A percentile compares a stretch with the other conserved stretches of the same genome.
These are phyloP conservation scores for Baudoinia panamericana DNA, from an alignment of 495 filamentous ascomycete species.

Conservation along the genomic window DNA sequence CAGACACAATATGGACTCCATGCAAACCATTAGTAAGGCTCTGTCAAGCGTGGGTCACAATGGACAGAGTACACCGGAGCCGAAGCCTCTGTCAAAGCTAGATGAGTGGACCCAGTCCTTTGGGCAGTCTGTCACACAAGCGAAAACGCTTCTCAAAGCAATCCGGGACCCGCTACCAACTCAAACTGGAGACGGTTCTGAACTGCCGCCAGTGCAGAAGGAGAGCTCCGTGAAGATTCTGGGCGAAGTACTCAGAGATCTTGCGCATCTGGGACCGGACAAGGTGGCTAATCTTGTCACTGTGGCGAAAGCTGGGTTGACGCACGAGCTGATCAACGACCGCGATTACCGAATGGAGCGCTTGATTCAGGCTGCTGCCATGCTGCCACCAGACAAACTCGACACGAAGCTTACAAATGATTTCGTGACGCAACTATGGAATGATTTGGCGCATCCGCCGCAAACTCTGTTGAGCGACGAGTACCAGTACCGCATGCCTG, in stretches of 20 bases:
- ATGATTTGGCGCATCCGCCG: constrained; percentile 56
- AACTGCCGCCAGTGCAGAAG: constrained; percentile 1
- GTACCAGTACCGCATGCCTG: constrained; percentile 50
- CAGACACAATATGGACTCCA: no score
- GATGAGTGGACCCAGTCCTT: constrained; percentile 6
- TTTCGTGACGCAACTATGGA: constrained; percentile 53
- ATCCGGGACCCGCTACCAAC: constrained; percentile 23
- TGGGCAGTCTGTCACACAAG: constrained; percentile 17
- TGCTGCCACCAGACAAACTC: constrained; percentile 36
- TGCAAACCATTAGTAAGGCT: no score
- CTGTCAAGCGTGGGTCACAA: not conserved
- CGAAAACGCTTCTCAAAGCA: constrained; percentile 19
- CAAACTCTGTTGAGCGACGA: constrained; percentile 43
- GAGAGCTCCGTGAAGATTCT: constrained; percentile 30
- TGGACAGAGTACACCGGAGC: constrained; percentile 10
- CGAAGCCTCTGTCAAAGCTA: constrained; percentile 2
- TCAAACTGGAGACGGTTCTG: constrained; percentile 27
- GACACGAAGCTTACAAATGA: constrained; percentile 42
- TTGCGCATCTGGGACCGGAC: constrained; percentile 13
- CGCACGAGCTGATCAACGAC: constrained; percentile 22
- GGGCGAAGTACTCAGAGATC: constrained; percentile 29
- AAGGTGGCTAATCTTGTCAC: not conserved
- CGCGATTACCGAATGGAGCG: constrained; percentile 46
- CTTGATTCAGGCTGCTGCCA: constrained; percentile 30
- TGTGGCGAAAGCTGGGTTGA: not conserved